phyloP scores from a whole-genome alignment of 1,284 basidiomycete genomes.

The Rhodotorula sp. region DNA sequence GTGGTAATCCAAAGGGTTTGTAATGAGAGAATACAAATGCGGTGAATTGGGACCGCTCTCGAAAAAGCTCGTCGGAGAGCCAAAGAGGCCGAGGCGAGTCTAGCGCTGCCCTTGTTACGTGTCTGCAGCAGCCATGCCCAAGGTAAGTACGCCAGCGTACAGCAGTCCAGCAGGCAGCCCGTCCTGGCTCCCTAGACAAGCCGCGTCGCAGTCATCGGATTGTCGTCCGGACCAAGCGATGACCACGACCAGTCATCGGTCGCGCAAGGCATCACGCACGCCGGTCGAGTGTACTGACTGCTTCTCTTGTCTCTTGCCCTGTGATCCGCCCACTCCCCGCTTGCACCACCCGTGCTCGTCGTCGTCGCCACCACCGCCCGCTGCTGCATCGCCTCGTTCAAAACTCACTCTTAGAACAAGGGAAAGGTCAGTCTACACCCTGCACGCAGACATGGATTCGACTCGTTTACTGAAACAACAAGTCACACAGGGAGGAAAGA shows the following conservation, averaged over 20 bases:
- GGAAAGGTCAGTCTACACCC: conserved; percentile 37
- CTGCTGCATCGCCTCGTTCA: background rate
- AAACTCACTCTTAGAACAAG: conserved; percentile 31
- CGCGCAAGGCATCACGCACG: no score
- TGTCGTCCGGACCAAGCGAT: no score
- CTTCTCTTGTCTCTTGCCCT: no score
- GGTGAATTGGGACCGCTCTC: no score
- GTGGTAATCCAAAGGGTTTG: no score
- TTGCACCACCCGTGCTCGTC: background rate
- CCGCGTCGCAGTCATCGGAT: no score
- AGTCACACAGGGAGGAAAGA: conserved; percentile 84
- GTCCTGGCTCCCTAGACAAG: background rate
- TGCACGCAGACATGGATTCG: background rate
- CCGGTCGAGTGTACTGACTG: no score
- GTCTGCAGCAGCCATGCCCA: conserved; percentile 7
- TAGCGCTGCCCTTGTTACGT: background rate
- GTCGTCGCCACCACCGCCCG: background rate
- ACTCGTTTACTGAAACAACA: no score
- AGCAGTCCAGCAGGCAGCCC: background rate
- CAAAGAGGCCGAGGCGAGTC: background rate
- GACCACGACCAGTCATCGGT: no score
- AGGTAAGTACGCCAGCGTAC: background rate
- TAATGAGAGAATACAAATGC: no score
- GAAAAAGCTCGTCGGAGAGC: background rate
- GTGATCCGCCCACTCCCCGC: no score